Evolutionary conservation across 192 early-diverging fungal species (phyloP).

Genomic region (Coemansia sp.): DNA sequence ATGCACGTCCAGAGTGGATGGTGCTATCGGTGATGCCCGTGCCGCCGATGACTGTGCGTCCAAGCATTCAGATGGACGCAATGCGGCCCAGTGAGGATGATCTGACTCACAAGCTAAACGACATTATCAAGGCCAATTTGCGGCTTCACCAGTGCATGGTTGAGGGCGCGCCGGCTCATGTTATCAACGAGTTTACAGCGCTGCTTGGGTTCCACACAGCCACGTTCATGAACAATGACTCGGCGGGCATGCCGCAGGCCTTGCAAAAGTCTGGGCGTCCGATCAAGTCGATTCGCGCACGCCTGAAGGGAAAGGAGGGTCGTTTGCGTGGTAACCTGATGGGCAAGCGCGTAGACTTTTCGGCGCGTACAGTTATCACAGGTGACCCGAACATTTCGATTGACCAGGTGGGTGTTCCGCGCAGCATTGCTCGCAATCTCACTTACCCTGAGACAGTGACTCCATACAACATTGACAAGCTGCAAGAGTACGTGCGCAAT

Average conservation of each 20-base stretch:
- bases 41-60: conserved; percentile 94
- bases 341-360: conserved; percentile 99
- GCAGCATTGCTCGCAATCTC: conserved; percentile 93
- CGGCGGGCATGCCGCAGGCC: conserved; percentile 86
- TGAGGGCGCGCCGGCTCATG: conserved; percentile 85
- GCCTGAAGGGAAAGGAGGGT: conserved; percentile 99
- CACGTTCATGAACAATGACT: conserved; percentile 97
- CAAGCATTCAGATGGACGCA: conserved; percentile 93
- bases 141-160: conserved; percentile 75
- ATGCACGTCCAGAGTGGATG: conserved; percentile 98
- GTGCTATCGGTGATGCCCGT: conserved; percentile 91
- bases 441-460: conserved; percentile 98
- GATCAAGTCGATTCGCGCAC: conserved; percentile 91
- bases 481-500: conserved; percentile 86
- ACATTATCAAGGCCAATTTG: conserved; percentile 92
- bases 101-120: conserved; percentile 91
- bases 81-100: conserved; percentile 89
- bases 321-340: conserved; percentile 98
- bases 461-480: conserved; percentile 88
- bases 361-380: conserved; percentile 98
- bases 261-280: conserved; percentile 92
- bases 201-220: conserved; percentile 93
- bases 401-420: conserved; percentile 97
- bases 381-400: conserved; percentile 97
- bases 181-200: conserved; percentile 84